Conservation (phyloP, 495 filamentous ascomycete genomes). For the Xanthoparmelia taractica region DNA sequence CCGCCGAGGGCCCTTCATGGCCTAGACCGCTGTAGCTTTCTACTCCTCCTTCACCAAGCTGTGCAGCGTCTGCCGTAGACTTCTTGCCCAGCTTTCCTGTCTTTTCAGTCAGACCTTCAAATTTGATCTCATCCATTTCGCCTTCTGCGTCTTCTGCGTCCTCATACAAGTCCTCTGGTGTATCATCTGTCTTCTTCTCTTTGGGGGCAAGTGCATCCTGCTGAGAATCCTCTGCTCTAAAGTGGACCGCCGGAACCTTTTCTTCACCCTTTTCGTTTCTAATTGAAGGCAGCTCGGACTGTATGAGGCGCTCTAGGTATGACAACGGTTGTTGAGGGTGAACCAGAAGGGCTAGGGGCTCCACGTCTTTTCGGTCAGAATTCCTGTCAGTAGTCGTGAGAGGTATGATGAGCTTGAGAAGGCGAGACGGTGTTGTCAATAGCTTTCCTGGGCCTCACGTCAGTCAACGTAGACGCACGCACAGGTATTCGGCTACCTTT, state of each 20-base stretch:
- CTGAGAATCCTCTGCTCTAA: slow-evolving; percentile 68
- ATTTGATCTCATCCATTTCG: slow-evolving; percentile 39
- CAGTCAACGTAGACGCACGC: slow-evolving; percentile 4
- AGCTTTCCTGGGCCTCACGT: slow-evolving; percentile 58
- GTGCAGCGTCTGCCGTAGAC: slow-evolving; percentile 18
- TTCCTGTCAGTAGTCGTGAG: slow-evolving; percentile 55
- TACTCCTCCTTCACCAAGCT: slow-evolving; percentile 45
- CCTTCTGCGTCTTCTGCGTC: slow-evolving; percentile 34
- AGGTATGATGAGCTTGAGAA: slow-evolving; percentile 84
- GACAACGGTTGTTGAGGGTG: slow-evolving; percentile 91
- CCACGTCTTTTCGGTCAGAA: slow-evolving; percentile 54
- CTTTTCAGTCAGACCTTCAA: slow-evolving; percentile 43
- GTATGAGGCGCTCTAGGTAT: slow-evolving; percentile 84
- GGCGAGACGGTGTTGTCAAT: slow-evolving; percentile 78
- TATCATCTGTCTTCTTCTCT: slow-evolving; percentile 26
- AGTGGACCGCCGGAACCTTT: slow-evolving; percentile 66
- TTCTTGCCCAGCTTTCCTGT: slow-evolving; percentile 39
- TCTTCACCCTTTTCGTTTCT: slow-evolving; percentile 44
- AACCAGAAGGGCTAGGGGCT: slow-evolving; percentile 79
- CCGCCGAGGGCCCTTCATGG: slow-evolving; percentile 36
- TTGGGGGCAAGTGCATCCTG: slow-evolving; percentile 44
- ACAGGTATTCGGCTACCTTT: slow-evolving; percentile 43
- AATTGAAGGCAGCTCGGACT: slow-evolving; percentile 77
- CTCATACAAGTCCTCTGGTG: slow-evolving; percentile 26
- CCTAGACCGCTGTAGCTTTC: slow-evolving; percentile 55